Evolutionary conservation across 31 red algal genomes (phyloP), one percentile per base, ranked within the genome.

Genomic region (Porphyra umbilicalis): DNA sequence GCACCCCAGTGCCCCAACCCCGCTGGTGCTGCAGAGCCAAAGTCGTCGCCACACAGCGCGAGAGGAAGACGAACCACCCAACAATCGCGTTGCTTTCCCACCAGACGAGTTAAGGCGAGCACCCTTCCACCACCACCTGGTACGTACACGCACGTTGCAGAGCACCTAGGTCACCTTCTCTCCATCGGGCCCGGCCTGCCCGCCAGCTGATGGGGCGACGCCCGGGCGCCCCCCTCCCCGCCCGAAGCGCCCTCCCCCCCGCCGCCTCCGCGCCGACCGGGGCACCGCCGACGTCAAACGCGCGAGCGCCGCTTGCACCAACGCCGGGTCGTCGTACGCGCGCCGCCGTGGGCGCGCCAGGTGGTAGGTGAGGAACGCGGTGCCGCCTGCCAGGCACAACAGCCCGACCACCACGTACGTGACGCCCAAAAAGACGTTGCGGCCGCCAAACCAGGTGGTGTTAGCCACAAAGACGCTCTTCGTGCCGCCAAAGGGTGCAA

Each of bases 371-470:
- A 84, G 15, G 74, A 94, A 86, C 38, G 79, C 39, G 10, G 89
- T 79, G n/a, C 87, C 83, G 68, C 86, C 36, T 33, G 87, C 67
- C 38, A 94, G 76, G 29, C 87, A 79, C 6, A 89, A 42, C 15
- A 83, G 77, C 40, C 91, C 91, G 29, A 94, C 91, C 32, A 79
- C 86, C 9, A 94, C 80, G 38, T 94, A 94, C 35, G 80, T 34
- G 36, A 94, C 79, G 6, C 83, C 92, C 37, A 97, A 31, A 76
- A 88, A 80, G 42, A 75, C 38, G 84, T 94, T 94, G 18, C 86
- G 83, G 36, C 92, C 90, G 20, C 95, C 95, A 86, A 94, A 94
- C 95, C 95, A 97, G 36, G 91, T 83, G 6, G 91, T 94, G 32
- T 93, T 84, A 2, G 91, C 85, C 20, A 97, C 89, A 78, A 90